Conservation (phyloP, 1,284 basidiomycete species). For the Puccinia horiana region DNA sequence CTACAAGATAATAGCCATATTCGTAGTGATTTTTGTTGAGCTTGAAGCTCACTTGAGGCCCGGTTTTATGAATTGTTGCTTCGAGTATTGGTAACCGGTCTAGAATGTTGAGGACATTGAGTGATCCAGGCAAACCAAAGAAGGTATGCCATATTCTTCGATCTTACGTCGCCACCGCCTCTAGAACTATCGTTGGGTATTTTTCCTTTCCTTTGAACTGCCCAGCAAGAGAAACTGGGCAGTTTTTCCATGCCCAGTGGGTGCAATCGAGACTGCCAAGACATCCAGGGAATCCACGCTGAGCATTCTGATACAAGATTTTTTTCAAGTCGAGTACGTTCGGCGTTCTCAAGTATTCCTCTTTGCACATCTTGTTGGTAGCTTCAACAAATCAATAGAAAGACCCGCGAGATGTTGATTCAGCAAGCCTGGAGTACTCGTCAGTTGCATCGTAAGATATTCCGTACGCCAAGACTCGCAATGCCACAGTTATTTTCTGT, state of each 20-base stretch:
- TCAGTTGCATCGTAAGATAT: constrained; percentile 1
- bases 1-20: constrained; percentile 34
- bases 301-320: background rate
- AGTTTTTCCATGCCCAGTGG: constrained; percentile 22
- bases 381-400: background rate
- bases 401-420: background rate
- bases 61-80: background rate
- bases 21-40: constrained; percentile 21
- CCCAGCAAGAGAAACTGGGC: background rate
- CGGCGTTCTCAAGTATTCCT: background rate
- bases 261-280: constrained; percentile 31
- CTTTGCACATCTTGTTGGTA: background rate
- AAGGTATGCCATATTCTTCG: constrained; percentile 8
- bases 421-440: background rate
- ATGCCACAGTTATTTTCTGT: background rate
- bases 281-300: constrained; percentile 20
- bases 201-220: no score
- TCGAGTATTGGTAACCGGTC: background rate
- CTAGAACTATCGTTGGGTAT: constrained; percentile 2
- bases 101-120: constrained; percentile 29
- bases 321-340: background rate
- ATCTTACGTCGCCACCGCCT: constrained; percentile 16
- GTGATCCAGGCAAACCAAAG: constrained; percentile 23
- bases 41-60: background rate
- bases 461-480: background rate